Conservation (phyloP, 805 yeast species). For the Lachancea lanzarotensis region DNA sequence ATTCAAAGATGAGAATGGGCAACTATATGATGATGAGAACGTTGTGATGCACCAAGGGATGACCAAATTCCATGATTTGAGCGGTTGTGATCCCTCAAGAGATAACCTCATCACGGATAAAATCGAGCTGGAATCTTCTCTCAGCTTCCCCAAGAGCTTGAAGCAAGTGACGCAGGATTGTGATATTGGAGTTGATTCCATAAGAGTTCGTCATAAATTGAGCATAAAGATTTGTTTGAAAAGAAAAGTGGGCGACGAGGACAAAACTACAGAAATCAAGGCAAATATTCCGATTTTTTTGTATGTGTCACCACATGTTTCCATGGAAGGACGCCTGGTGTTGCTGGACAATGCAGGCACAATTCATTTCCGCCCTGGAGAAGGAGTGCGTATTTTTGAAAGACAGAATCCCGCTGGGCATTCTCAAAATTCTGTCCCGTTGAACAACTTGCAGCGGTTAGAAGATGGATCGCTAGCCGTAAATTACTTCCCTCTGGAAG, state of each 20-base stretch:
- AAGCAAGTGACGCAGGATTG: conserved; percentile 78
- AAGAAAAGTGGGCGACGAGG: conserved; percentile 24
- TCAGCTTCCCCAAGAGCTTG: conserved; percentile 64
- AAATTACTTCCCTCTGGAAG: conserved; percentile 30
- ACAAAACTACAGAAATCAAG: conserved; percentile 77
- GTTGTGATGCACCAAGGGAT: conserved; percentile 45
- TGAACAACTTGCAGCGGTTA: conserved; percentile 6
- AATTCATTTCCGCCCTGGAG: conserved; percentile 38
- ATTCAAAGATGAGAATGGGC: conserved; percentile 49
- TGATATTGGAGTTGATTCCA: conserved; percentile 49
- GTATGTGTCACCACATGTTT: conserved; percentile 69
- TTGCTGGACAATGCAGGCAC: conserved; percentile 35
- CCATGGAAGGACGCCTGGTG: conserved; percentile 41
- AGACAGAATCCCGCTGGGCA: not conserved
- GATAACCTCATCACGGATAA: conserved; percentile 37
- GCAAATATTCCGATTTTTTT: conserved; percentile 76
- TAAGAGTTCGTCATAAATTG: conserved; percentile 78
- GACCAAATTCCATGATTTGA: conserved; percentile 40
- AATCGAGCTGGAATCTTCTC: conserved; percentile 56
- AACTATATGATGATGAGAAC: conserved; percentile 55
- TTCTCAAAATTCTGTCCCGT: conserved; percentile 3
- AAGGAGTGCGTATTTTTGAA: conserved; percentile 28
- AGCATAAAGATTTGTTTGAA: conserved; percentile 63
- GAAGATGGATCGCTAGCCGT: conserved; percentile 19
- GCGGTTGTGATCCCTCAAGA: conserved; percentile 33